Evolutionary conservation across 2,329 filamentous ascomycete species (phyloP).

Genomic region (Colletotrichum destructivum): DNA sequence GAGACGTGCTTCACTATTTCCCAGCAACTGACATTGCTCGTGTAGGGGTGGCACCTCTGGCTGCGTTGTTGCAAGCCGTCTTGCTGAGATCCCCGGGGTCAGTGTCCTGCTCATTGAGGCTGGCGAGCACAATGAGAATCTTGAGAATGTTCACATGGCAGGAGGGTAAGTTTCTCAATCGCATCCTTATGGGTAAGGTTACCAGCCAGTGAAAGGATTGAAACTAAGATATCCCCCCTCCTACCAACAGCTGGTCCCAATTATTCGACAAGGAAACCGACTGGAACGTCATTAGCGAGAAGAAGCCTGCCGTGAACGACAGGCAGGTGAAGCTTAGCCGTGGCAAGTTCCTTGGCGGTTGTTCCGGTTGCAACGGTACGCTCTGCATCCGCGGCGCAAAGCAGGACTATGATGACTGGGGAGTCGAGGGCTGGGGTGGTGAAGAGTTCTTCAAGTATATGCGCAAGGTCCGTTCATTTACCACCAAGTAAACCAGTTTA

Average conservation of each 20-base stretch:
- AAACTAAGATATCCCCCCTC: not conserved
- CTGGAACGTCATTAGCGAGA: slow-evolving; percentile 64
- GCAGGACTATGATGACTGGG: slow-evolving; percentile 70
- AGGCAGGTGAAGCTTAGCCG: slow-evolving; percentile 63
- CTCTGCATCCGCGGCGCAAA: slow-evolving; percentile 64
- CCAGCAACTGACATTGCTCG: slow-evolving; percentile 37
- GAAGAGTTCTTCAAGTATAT: slow-evolving; percentile 71
- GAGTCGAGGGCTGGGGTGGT: slow-evolving; percentile 68
- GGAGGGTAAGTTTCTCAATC: slow-evolving; percentile 56
- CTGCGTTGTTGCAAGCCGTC: slow-evolving; percentile 55
- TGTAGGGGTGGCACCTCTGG: slow-evolving; percentile 54
- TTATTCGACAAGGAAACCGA: slow-evolving; percentile 60
- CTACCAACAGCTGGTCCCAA: slow-evolving; percentile 23
- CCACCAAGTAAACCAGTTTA: too few relatives aligned
- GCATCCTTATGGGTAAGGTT: too few relatives aligned
- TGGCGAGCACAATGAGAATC: slow-evolving; percentile 57
- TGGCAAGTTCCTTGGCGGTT: slow-evolving; percentile 65
- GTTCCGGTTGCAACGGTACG: slow-evolving; percentile 65
- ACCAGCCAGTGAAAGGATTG: too few relatives aligned
- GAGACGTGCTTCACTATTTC: not conserved
- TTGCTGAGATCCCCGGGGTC: slow-evolving; percentile 52
- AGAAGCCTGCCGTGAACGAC: slow-evolving; percentile 55
- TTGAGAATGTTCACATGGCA: slow-evolving; percentile 66
- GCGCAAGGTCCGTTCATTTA: slow-evolving; percentile 59
- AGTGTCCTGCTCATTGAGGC: slow-evolving; percentile 55